Base-by-base conservation (phyloP, 2,329 filamentous ascomycete species). In the Talaromyces sp. region DNA sequence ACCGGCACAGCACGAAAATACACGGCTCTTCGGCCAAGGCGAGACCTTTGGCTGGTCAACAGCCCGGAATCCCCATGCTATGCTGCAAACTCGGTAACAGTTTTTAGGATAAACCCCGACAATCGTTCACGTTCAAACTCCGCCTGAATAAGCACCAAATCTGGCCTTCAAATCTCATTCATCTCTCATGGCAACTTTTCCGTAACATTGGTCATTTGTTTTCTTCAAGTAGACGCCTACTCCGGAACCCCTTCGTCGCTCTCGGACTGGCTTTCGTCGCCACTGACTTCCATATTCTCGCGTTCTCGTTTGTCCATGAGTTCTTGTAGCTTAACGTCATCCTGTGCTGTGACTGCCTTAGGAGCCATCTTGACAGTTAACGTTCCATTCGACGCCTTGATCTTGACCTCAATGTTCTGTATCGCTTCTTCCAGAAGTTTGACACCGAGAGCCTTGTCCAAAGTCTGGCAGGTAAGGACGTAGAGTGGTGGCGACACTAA, bases 281-380 rank as follows among this genome's bases (percentile, higher is more conserved):
- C 95, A 77, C 92, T 96, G 73, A 99, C 92, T 78, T 99, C 92
- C 75, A 92, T 91, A 79, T 99, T 99, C 85, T 98, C 94, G 68
- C 92, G 89, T 83, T 96, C 95, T 68, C 91, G 89, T 88, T 98
- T 97, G 85, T 98, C 95, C 95, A 99, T 99, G 67, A 99, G 85
- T 58, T 94, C 95, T 78, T 97, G 92, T 67, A 99, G 83, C 79
- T 97, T 93, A 30, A 94, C 95, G 73, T 99, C 95, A 72, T 99
- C 96, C 77, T 92, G 96, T 84, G 98, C 96, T 1, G 95, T 99
- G 65, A 99, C 95, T 4, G 96, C 95, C 87, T 98, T 98, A 68
- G 95, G 95, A 72, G 95, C 93, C 95, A 99, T 99, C 87, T 96
- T 96, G 70, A 97, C 89, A 51, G 89, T 85, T 73, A 94, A 89